These are phyloP conservation scores for Thalia dealbata DNA, from an alignment of 176 grass and related monocot species.

Conservation along the genomic window DNA sequence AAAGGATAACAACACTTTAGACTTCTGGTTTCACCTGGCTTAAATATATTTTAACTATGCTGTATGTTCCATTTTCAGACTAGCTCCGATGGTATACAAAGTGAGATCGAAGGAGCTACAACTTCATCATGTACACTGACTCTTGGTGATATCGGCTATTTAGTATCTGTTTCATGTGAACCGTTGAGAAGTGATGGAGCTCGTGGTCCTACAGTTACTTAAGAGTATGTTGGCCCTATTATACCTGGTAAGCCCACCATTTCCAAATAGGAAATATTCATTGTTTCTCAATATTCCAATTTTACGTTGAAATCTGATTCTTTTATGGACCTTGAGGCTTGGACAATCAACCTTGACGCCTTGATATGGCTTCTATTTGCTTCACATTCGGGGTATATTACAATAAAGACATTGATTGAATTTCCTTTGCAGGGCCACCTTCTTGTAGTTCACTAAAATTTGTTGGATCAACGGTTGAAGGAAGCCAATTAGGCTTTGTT, in stretches of 20 bases:
- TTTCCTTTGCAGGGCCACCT: conserved; percentile 51
- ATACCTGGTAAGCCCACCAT: conserved; percentile 61
- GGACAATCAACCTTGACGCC: background rate
- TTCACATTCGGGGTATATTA: background rate
- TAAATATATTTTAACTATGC: conserved; percentile 5
- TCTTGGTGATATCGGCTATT: conserved; percentile 58
- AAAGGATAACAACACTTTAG: background rate
- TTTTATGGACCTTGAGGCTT: background rate
- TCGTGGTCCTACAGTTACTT: conserved; percentile 54
- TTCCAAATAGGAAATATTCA: background rate
- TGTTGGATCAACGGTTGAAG: conserved; percentile 65
- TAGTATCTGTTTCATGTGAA: conserved; percentile 62
- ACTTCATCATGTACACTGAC: conserved; percentile 70
- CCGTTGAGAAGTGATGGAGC: conserved; percentile 77
- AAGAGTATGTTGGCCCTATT: conserved; percentile 69
- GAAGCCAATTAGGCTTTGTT: conserved; percentile 54
- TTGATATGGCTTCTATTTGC: background rate
- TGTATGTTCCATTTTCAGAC: conserved; percentile 38
- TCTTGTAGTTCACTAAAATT: conserved; percentile 61
- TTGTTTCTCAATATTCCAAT: background rate
- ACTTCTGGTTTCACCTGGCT: background rate
- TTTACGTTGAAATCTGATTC: background rate
- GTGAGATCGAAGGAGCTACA: conserved; percentile 57
- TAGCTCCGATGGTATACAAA: conserved; percentile 50
- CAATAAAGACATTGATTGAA: conserved; percentile 11